phyloP scores from a whole-genome alignment of 306 rosid genomes.

The Alnus glutinosa region DNA sequence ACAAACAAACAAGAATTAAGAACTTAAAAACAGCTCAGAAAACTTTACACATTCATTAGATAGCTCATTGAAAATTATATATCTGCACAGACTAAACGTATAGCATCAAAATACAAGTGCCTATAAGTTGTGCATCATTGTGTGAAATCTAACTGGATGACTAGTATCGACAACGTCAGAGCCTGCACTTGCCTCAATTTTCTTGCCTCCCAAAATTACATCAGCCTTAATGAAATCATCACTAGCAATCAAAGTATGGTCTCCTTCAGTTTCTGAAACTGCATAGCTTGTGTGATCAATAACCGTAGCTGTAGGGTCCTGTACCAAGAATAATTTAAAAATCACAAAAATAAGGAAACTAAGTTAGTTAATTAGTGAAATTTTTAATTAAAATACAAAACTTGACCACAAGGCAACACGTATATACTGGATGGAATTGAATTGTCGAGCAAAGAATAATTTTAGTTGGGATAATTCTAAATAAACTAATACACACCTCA shows the following conservation, averaged over 20 bases:
- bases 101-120: not conserved
- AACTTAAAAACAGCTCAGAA: not conserved
- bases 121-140: not conserved
- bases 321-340: slow-evolving; percentile 9
- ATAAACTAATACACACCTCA: slow-evolving; percentile 57
- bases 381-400: not conserved
- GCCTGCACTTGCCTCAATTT: slow-evolving; percentile 65
- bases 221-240: slow-evolving; percentile 72
- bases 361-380: not conserved
- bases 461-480: not conserved
- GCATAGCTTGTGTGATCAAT: slow-evolving; percentile 89
- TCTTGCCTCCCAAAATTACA: slow-evolving; percentile 74
- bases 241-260: slow-evolving; percentile 87
- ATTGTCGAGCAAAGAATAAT: not conserved
- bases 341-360: not conserved
- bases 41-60: not conserved
- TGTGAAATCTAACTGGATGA: not conserved
- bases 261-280: slow-evolving; percentile 74
- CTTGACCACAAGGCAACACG: not conserved
- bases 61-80: not conserved
- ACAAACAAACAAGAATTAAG: not conserved
- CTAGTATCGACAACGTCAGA: slow-evolving; percentile 13
- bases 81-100: not conserved
- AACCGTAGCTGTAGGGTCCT: slow-evolving; percentile 77
- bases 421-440: not conserved